Evolutionary conservation across 2,329 filamentous ascomycete species (phyloP), one percentile per base, ranked within the genome.

Genomic region (Xylariaceae sp.): DNA sequence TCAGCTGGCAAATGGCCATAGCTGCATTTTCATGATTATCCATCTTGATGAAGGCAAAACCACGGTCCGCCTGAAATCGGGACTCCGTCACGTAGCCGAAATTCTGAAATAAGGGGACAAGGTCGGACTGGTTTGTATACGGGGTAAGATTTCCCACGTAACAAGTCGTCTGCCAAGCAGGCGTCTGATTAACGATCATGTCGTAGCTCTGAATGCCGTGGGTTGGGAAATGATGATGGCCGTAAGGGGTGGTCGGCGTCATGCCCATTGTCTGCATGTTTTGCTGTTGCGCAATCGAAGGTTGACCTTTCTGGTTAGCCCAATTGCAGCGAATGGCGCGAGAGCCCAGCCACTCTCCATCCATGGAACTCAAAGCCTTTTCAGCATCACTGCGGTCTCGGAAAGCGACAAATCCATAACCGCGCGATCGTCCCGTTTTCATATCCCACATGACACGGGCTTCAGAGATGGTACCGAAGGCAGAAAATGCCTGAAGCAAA

Each of bases 371-470:
- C 67, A 99, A 74, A 1, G 94, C 92, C 75, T 96, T 96, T 72
- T 99, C 94, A 31, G 94, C 94, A 68, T 99, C 94, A 37, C 83
- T 77, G 60, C 92, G 89, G 60, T 99, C 94, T 60, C 92, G 88
- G 81, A 95, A 99, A 48, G 94, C 94, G 64, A 97, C 64, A 69
- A 99, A 99, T 9, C 94, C 94, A 69, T 99, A 99, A 57, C 94
- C 94, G 70, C 94, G 89, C 63, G 94, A 97, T 61, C 94, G 87
- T 63, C 94, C 94, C 37, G 94, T 99, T 81, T 99, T 99, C 94
- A 99, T 99, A 72, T 99, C 94, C 94, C 94, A 99, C 94, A 99
- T 99, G 61, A 99, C 94, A 67, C 94, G 91, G 57, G 94, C 94
- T 74, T 99, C 94, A 2, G 94, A 99, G 47, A 99, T 91, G 9